Evolutionary conservation across 1,284 basidiomycete genomes (phyloP), one percentile per base, ranked within the genome.

Genomic region (Mycena sp.): DNA sequence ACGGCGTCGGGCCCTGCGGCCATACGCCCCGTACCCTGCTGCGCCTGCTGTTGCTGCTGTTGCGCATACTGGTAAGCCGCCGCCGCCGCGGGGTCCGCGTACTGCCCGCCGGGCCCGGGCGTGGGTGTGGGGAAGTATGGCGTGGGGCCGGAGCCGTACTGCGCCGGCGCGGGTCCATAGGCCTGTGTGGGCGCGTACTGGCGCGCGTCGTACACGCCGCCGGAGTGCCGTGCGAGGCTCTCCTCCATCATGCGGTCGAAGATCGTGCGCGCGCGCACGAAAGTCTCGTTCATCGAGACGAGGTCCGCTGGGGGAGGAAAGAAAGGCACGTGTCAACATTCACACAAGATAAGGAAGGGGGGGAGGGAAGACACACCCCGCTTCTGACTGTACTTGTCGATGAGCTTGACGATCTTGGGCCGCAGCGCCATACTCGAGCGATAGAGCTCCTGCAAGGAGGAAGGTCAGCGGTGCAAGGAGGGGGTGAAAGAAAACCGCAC

Each of bases 311-410:
- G 26, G 2, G n/a, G 37, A 25, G 17, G 32, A n/a, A n/a, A n/a
- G n/a, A n/a, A n/a, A n/a, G n/a, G n/a, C n/a, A n/a, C n/a, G n/a
- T n/a, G n/a, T n/a, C n/a, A n/a, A n/a, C n/a, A n/a, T n/a, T n/a
- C n/a, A 28, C n/a, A 19, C 5, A 7, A n/a, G 16, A 26, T 46
- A 49, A 43, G 37, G 10, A 26, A 67, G 14, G 6, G 53, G 56
- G 57, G 37, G 63, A 40, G 30, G 25, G 9, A 44, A 68, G 72
- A 59, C 69, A 26, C 63, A 90, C 93, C 87, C 83, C 94, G 84
- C 80, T 97, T 96, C 80, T 97, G 95, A 73, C 93, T 95, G 77
- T 99, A 99, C 80, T 97, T 97, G 75, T 98, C 95, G 70, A 99
- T 98, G 58, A 99, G 80, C 71, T 95, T 95, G 67, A 97, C 95